These are phyloP conservation scores for Rhodomyrtus psidioides DNA, from an alignment of 441 rosid genomes.

Conservation along the genomic window DNA sequence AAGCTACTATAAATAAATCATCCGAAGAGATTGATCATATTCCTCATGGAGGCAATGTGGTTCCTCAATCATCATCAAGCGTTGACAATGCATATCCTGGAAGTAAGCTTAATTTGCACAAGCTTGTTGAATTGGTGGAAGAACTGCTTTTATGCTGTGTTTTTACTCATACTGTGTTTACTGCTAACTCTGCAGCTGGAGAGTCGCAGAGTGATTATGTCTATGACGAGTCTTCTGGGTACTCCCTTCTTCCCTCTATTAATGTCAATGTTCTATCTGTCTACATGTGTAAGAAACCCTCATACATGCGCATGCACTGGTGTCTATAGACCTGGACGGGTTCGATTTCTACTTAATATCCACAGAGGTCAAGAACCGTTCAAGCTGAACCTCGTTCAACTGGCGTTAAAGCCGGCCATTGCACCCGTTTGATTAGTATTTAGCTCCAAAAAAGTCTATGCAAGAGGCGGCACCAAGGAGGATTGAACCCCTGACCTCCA, in stretches of 20 bases:
- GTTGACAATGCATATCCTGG: constrained; percentile 17
- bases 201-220: constrained; percentile 54
- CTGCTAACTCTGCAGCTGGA: constrained; percentile 40
- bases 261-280: neutral
- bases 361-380: neutral
- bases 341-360: neutral
- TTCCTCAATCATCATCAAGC: constrained; percentile 20
- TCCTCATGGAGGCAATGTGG: constrained; percentile 15
- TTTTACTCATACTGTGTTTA: neutral
- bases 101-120: constrained; percentile 23
- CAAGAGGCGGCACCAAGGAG: neutral
- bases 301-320: neutral
- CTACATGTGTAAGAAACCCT: neutral
- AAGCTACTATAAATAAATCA: constrained; percentile 25
- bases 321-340: neutral
- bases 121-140: neutral
- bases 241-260: constrained; percentile 10
- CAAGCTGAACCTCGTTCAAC: neutral
- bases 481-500: neutral
- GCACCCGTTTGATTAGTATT: neutral
- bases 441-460: neutral
- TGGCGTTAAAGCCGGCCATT: neutral
- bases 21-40: constrained; percentile 16
- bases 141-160: neutral
- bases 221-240: constrained; percentile 93